Evolutionary conservation across 768 basidiomycete genomes (phyloP).

Genomic region (Vararia minispora): DNA sequence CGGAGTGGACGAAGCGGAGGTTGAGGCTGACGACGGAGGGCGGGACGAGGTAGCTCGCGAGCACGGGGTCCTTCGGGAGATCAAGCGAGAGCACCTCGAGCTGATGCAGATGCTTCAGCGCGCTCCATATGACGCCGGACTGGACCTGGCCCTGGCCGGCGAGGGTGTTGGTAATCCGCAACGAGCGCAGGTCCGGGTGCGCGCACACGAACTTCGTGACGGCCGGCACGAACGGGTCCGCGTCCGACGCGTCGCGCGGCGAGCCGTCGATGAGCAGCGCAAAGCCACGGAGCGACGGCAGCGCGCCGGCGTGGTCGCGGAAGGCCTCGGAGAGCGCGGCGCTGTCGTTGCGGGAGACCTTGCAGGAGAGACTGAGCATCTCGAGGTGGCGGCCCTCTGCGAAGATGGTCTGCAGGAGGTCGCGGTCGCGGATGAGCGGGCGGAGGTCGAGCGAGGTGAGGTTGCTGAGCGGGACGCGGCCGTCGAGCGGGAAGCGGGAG

Average conservation of each 20-base stretch:
- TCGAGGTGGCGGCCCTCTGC: constrained; percentile 53
- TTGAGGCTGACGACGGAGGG: constrained; percentile 31
- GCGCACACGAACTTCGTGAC: constrained; percentile 56
- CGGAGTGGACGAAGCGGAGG: constrained; percentile 27
- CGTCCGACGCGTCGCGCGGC: constrained; percentile 28
- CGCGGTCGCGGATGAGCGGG: constrained; percentile 35
- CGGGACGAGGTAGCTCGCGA: constrained; percentile 63
- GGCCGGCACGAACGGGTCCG: constrained; percentile 59
- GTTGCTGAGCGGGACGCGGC: constrained; percentile 45
- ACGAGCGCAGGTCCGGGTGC: constrained; percentile 37
- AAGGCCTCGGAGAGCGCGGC: constrained; percentile 35
- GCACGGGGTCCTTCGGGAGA: constrained; percentile 50
- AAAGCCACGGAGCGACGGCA: constrained; percentile 61
- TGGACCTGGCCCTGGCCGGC: constrained; percentile 48
- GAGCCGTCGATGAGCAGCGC: constrained; percentile 27
- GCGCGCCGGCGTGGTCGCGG: constrained; percentile 25
- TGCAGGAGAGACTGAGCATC: constrained; percentile 41
- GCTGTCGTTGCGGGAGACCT: constrained; percentile 32
- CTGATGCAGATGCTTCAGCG: constrained; percentile 44
- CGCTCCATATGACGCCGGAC: constrained; percentile 63
- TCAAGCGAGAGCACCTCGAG: constrained; percentile 48
- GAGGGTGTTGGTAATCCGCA: constrained; percentile 35
- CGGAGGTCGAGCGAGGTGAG: constrained; percentile 52
- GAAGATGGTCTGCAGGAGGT: constrained; percentile 49
- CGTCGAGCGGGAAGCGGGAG: constrained; percentile 35